These are phyloP conservation scores for Thyridium curvatum DNA, from an alignment of 2,329 filamentous ascomycete species.

Conservation along the genomic window DNA sequence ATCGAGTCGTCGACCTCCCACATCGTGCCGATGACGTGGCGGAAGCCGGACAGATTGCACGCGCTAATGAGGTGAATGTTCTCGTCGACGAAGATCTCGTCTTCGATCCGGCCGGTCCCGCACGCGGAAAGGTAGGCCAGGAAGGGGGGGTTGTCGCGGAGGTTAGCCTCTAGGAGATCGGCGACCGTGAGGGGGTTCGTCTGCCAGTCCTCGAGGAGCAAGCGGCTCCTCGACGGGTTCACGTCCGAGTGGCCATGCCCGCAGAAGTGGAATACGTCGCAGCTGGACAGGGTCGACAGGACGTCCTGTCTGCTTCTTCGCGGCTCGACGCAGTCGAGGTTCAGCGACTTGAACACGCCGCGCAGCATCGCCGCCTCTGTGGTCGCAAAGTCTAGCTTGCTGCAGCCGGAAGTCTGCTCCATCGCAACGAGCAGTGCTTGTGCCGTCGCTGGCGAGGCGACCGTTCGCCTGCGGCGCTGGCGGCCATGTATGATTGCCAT, in stretches of 20 bases:
- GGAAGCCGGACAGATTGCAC: conserved; percentile 31
- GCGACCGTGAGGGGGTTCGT: conserved; percentile 14
- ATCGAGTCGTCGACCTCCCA: conserved; percentile 28
- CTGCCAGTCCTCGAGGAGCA: conserved; percentile 20
- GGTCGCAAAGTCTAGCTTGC: neutral
- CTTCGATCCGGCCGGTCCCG: conserved; percentile 17
- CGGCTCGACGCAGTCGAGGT: neutral
- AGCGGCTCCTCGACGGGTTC: conserved; percentile 21
- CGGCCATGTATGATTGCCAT: conserved; percentile 7
- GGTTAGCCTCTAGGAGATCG: neutral
- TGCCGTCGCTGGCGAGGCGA: neutral
- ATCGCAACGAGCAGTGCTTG: conserved; percentile 23
- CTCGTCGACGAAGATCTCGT: conserved; percentile 23
- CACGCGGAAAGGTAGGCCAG: conserved; percentile 33
- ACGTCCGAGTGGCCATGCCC: conserved; percentile 24
- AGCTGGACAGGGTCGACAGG: conserved; percentile 12
- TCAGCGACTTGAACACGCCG: neutral
- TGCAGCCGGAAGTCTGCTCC: conserved; percentile 11
- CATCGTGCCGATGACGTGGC: conserved; percentile 31
- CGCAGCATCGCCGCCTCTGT: neutral
- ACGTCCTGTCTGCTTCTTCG: conserved; percentile 13
- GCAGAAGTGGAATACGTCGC: conserved; percentile 34
- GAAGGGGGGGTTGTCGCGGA: conserved; percentile 15
- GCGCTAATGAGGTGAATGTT: conserved; percentile 26
- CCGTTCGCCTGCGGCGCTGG: neutral